A percentile compares a stretch with the other conserved stretches of the same genome.
phyloP scores from a whole-genome alignment of 2,329 filamentous ascomycete species.

The Trichoderma harzianum region DNA sequence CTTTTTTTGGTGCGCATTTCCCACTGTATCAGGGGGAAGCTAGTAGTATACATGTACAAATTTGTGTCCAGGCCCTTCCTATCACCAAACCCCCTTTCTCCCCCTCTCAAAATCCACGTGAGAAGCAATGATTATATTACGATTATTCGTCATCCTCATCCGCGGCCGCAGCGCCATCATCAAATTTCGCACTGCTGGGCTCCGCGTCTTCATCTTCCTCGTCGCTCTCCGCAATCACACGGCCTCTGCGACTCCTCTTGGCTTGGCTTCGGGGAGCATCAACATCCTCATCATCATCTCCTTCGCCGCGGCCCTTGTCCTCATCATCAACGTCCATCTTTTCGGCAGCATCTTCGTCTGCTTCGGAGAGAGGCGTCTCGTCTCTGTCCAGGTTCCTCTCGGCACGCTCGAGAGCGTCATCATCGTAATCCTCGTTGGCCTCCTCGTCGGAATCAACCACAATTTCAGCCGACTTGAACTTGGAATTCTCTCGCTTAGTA shows the following conservation, averaged over 20 bases:
- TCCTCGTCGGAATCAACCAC: constrained; percentile 73
- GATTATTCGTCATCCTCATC: constrained; percentile 23
- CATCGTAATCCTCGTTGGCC: constrained; percentile 40
- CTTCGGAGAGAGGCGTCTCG: constrained; percentile 36
- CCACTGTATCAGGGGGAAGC: neutral
- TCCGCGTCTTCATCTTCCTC: constrained; percentile 47
- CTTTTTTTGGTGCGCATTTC: neutral
- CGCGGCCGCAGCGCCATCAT: constrained; percentile 41
- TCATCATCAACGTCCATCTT: constrained; percentile 53
- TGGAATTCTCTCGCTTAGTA: constrained; percentile 49
- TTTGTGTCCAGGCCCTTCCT: neutral
- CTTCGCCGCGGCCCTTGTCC: constrained; percentile 39
- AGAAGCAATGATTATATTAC: neutral
- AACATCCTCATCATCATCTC: constrained; percentile 49
- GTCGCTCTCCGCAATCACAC: constrained; percentile 51
- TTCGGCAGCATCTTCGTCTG: constrained; percentile 38
- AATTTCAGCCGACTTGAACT: constrained; percentile 84
- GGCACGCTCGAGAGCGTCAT: constrained; percentile 44
- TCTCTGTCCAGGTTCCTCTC: constrained; percentile 41
- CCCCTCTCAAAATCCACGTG: neutral
- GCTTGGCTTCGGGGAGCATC: constrained; percentile 38
- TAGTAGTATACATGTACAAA: constrained; percentile 16
- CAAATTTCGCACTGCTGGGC: neutral
- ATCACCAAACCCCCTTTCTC: neutral
- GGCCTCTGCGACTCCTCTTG: constrained; percentile 49